These are phyloP conservation scores for Leccinum pachyderme DNA, from an alignment of 1,284 basidiomycete species.

Conservation along the genomic window DNA sequence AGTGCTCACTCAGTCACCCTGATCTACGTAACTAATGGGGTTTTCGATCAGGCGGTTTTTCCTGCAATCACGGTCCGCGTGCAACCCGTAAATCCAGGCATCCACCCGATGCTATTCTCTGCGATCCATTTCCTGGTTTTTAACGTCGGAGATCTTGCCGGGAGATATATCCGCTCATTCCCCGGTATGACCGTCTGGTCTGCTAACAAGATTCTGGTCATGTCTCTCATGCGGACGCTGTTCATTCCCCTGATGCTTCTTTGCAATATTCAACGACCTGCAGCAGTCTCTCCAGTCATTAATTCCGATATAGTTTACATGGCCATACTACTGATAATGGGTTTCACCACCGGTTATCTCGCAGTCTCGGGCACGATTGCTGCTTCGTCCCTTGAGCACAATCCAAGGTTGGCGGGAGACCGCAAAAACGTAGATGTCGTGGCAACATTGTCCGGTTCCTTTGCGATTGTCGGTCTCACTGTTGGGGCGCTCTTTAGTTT, in stretches of 20 bases:
- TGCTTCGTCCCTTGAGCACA: slow-evolving; percentile 70
- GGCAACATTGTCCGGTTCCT: slow-evolving; percentile 78
- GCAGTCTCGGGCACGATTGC: slow-evolving; percentile 71
- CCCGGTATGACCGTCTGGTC: slow-evolving; percentile 68
- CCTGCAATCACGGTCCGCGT: slow-evolving; percentile 83
- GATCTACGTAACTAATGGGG: slow-evolving; percentile 1
- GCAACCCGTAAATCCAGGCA: slow-evolving; percentile 55
- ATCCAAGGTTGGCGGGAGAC: slow-evolving; percentile 59
- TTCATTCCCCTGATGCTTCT: slow-evolving; percentile 84
- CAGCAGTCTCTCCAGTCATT: slow-evolving; percentile 48
- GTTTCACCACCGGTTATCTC: slow-evolving; percentile 76
- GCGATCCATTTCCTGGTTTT: slow-evolving; percentile 73
- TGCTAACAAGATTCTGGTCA: slow-evolving; percentile 52
- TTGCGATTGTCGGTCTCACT: slow-evolving; percentile 72
- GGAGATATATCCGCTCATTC: slow-evolving; percentile 72
- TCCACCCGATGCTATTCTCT: slow-evolving; percentile 66
- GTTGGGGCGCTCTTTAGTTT: slow-evolving; percentile 78
- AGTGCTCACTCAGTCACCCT: slow-evolving; percentile 26
- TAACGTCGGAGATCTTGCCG: slow-evolving; percentile 75
- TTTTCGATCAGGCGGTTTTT: slow-evolving; percentile 65
- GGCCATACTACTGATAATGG: slow-evolving; percentile 68
- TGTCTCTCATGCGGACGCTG: slow-evolving; percentile 68
- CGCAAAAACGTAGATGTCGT: slow-evolving; percentile 80
- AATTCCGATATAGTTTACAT: slow-evolving; percentile 76
- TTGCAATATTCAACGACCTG: slow-evolving; percentile 68